Conservation (phyloP, 2,329 filamentous ascomycete species). For the Diaporthe ilicicola region DNA sequence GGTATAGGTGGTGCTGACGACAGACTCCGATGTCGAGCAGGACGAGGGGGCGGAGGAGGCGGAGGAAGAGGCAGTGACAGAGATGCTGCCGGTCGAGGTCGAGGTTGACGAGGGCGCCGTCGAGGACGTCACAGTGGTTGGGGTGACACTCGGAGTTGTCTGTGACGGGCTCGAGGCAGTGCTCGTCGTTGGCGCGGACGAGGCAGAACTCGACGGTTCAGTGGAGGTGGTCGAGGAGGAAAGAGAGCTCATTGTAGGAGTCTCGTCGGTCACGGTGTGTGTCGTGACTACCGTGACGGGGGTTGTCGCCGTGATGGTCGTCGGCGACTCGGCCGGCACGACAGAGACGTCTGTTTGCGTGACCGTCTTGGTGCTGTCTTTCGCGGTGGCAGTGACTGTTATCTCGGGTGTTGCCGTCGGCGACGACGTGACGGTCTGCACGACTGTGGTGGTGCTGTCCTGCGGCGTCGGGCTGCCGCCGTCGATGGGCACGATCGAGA, state of each 20-base stretch:
- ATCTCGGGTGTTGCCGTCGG: slow-evolving; percentile 4
- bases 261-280: slow-evolving; percentile 19
- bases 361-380: slow-evolving; percentile 13
- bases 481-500: slow-evolving; percentile 33
- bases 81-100: background rate
- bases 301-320: background rate
- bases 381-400: slow-evolving; percentile 16
- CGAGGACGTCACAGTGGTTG: background rate
- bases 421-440: slow-evolving; percentile 18
- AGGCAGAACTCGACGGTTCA: background rate
- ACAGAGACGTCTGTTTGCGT: slow-evolving; percentile 27
- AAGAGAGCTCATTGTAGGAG: background rate
- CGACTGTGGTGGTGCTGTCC: slow-evolving; percentile 5
- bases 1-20: background rate
- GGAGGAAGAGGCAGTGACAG: background rate
- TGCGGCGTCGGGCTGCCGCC: slow-evolving; percentile 22
- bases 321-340: slow-evolving; percentile 12
- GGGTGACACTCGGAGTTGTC: background rate
- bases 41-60: background rate
- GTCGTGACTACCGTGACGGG: slow-evolving; percentile 27
- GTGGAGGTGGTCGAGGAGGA: background rate
- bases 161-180: background rate
- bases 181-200: background rate
- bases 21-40: background rate
- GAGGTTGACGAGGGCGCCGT: background rate